Evolutionary conservation across 805 yeast genomes (phyloP).

Genomic region (Saccharomycopsis synnaedendra): DNA sequence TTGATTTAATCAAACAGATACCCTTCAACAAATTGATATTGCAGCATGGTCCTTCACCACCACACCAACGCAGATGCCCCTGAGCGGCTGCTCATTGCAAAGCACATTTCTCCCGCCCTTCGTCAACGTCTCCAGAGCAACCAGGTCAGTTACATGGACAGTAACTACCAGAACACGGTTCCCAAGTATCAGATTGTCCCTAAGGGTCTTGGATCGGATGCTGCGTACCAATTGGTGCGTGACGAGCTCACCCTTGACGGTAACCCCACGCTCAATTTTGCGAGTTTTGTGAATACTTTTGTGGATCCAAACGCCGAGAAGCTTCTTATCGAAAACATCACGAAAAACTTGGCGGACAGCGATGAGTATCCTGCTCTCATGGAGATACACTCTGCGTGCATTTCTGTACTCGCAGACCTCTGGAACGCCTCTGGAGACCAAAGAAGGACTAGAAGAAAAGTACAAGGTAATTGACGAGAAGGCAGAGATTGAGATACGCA

Average conservation of each 20-base stretch:
- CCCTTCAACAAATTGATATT: too few relatives aligned
- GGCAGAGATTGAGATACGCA: slow-evolving; percentile 18
- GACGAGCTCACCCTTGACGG: slow-evolving; percentile 79
- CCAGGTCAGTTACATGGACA: neutral
- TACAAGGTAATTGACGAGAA: slow-evolving; percentile 2
- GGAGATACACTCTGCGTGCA: slow-evolving; percentile 72
- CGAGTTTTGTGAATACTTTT: slow-evolving; percentile 79
- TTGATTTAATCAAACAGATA: too few relatives aligned
- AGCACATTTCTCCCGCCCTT: slow-evolving; percentile 3
- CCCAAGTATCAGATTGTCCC: slow-evolving; percentile 54
- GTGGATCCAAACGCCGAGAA: slow-evolving; percentile 40
- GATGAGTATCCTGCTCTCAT: slow-evolving; percentile 87
- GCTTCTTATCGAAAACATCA: slow-evolving; percentile 57
- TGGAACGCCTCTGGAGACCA: slow-evolving; percentile 49
- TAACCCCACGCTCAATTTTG: slow-evolving; percentile 70
- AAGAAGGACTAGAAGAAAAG: slow-evolving; percentile 12
- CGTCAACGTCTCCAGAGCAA: neutral
- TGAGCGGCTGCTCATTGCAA: slow-evolving; percentile 18
- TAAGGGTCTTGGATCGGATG: slow-evolving; percentile 37
- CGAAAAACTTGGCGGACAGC: slow-evolving; percentile 84
- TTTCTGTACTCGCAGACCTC: slow-evolving; percentile 63
- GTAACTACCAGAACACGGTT: slow-evolving; percentile 16
- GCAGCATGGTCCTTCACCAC: slow-evolving; percentile 15
- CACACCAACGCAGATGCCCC: slow-evolving; percentile 36
- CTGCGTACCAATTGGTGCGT: slow-evolving; percentile 52